Base-by-base conservation (phyloP, 1,284 basidiomycete species). In the Filobasidium uniguttulatum region DNA sequence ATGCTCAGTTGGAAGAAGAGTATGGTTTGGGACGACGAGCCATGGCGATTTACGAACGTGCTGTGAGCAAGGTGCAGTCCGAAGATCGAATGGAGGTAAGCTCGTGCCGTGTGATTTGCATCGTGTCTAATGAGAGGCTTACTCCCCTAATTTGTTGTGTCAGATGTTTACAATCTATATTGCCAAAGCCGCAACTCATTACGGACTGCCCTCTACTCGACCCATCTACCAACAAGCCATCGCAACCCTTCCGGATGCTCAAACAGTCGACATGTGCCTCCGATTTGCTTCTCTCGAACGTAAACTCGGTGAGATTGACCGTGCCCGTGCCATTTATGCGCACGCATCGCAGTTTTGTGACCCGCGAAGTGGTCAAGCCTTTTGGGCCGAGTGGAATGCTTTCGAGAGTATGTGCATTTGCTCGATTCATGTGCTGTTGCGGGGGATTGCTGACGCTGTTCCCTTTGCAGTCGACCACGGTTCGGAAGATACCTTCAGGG, bases 311-410 rank as follows among this genome's bases (percentile, higher is more conserved):
- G 94, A 99, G 72, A 94, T 98, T 66, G 94, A 99, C 71, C 79
- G 94, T 33, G 94, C 93, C 6, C 80, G 94, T 48, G 84, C 90
- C 0, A 85, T 98, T 60, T 98, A 94, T 62, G 91, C 88, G 0
- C 91, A 99, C 64, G 91, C 91, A 0, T 88, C 85, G 26, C 94
- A 98, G 64, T 97, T 98, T 76, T 98, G 91, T 70, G 94, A 98
- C 66, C 91, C 93, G 17, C 79, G 93, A 30, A 78, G 84, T 55
- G 77, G 85, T 61, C 79, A 85, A 45, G 82, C 82, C 55, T 98
- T 97, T 75, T 98, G 94, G 93, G 72, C 77, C 44, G 87, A 91
- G 67, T 98, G 93, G 93, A 93, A 97, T 69, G 75, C 75, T 46
- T 98, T 98, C 72, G 93, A 98, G 72, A 87, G 67, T 69, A 48